phyloP scores from a whole-genome alignment of 495 filamentous ascomycete genomes.

The Durotheca rogersii region DNA sequence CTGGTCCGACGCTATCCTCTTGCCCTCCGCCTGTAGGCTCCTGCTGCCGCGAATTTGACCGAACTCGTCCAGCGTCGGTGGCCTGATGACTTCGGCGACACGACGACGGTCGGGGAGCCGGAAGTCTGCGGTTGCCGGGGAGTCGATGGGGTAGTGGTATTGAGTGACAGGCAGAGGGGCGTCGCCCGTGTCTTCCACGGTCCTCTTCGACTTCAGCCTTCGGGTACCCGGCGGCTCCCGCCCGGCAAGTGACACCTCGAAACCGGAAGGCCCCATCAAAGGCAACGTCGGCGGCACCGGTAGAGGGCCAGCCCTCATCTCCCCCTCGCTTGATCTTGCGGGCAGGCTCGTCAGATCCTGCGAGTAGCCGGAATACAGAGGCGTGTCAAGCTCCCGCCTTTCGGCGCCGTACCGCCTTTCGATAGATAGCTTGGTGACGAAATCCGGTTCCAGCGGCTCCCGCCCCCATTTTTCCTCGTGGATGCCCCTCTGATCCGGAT shows the following conservation, averaged over 20 bases:
- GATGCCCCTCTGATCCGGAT: constrained; percentile 13
- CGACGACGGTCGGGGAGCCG: constrained; percentile 2
- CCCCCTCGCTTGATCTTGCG: constrained; percentile 3
- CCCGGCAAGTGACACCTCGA: background rate
- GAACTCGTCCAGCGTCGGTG: background rate
- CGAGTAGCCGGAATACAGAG: constrained; percentile 10
- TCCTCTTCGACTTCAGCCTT: background rate
- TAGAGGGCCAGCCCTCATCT: constrained; percentile 20
- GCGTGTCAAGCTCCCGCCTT: constrained; percentile 3
- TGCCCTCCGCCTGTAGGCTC: background rate
- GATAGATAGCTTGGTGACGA: constrained; percentile 23
- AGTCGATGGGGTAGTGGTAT: constrained; percentile 14
- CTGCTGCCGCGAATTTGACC: constrained; percentile 11
- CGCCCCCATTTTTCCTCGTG: constrained; percentile 6
- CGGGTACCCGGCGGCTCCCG: background rate
- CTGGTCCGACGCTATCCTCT: background rate
- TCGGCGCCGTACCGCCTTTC: constrained; percentile 3
- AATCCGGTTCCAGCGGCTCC: constrained; percentile 2
- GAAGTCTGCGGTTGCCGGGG: constrained; percentile 14
- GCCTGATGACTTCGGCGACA: constrained; percentile 3
- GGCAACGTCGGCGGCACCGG: constrained; percentile 1
- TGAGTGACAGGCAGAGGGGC: background rate
- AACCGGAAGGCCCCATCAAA: background rate
- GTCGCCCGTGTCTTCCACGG: background rate
- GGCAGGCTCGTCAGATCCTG: constrained; percentile 9